These are phyloP conservation scores for Fomitopsis pinicola DNA, from an alignment of 1,284 basidiomycete species.

Conservation along the genomic window DNA sequence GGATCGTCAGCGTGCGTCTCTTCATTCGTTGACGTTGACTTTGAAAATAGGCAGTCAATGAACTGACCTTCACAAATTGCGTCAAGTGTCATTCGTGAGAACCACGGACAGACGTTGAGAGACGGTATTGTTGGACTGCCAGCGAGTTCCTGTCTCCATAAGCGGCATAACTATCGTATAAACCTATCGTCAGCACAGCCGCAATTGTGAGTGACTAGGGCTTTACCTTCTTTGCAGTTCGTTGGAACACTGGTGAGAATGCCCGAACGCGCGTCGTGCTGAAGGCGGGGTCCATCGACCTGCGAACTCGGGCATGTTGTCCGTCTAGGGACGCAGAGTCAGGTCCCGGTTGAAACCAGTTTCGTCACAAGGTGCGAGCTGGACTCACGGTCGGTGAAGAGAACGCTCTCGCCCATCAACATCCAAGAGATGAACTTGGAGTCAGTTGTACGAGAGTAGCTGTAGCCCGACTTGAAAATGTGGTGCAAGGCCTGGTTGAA, in stretches of 20 bases:
- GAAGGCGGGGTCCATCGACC: slow-evolving; percentile 38
- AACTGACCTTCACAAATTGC: slow-evolving; percentile 37
- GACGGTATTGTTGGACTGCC: slow-evolving; percentile 1
- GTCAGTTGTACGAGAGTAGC: neutral
- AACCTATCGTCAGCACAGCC: too few relatives aligned
- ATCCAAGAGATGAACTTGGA: neutral
- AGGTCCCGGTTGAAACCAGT: neutral
- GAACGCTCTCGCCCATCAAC: slow-evolving; percentile 32
- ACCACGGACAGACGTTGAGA: slow-evolving; percentile 35
- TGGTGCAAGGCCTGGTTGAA: neutral
- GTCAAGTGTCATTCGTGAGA: slow-evolving; percentile 42
- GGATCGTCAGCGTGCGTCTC: slow-evolving; percentile 11
- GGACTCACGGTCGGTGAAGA: slow-evolving; percentile 2
- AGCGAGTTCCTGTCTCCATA: slow-evolving; percentile 19
- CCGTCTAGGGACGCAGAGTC: slow-evolving; percentile 24
- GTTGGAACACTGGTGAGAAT: slow-evolving; percentile 45
- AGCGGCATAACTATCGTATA: slow-evolving; percentile 12
- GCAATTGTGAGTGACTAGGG: slow-evolving; percentile 5
- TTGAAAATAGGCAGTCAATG: neutral
- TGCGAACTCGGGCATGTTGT: slow-evolving; percentile 36
- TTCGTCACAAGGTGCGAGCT: neutral
- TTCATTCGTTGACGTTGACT: slow-evolving; percentile 7
- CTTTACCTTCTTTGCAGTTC: slow-evolving; percentile 37
- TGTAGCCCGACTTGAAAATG: neutral
- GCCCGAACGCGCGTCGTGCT: slow-evolving; percentile 38